Base-by-base conservation (phyloP, 345 rosid genomes). In the Euphorbia peplus region DNA sequence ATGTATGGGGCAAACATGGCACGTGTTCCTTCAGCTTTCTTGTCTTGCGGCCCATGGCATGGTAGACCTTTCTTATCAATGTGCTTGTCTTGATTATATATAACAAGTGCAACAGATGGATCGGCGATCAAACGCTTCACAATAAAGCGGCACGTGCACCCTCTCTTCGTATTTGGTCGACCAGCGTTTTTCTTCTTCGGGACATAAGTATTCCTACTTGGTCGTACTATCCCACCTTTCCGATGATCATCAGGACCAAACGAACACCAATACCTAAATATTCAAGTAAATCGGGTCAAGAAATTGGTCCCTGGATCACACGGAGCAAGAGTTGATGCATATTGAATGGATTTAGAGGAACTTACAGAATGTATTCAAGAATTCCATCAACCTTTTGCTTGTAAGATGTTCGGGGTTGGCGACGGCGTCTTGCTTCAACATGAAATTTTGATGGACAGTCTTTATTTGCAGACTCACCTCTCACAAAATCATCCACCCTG, bases 1-100 rank as follows among this genome's bases (percentile, higher is more conserved):
- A 93, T 91, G 82, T 87, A 91, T 18, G 99, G 99, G 15, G 99
- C 99, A 84, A 84, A 95, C 97, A 91, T 87, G 44, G 99, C 99
- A 54, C 86, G 87, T 5, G 97, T 91, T 59, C 99, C 97, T 73
- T 90, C 96, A 16, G 96, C 89, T 82, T 89, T 91, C 81, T 83
- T 87, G 81, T 91, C 99, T 82, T 87, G 95, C 5, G 97, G 97
- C 8, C 97, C 99, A 60, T 91, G 98, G 76, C 99, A 95, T 10
- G 99, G 96, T 48, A 84, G 52, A 30, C 96, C 99, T 67, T 90
- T 87, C 68, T 88, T 88, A 81, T 95, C 99, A 22, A 88, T 82
- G 80, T 91, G 98, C 81, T 88, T 95, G 64, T 91, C 96, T 47
- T 85, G 88, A 69, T 91, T 91, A 70, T 90, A 95, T 15, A 95